These are phyloP conservation scores for Penicillium sp. DNA, from an alignment of 2,329 filamentous ascomycete species.

Conservation along the genomic window DNA sequence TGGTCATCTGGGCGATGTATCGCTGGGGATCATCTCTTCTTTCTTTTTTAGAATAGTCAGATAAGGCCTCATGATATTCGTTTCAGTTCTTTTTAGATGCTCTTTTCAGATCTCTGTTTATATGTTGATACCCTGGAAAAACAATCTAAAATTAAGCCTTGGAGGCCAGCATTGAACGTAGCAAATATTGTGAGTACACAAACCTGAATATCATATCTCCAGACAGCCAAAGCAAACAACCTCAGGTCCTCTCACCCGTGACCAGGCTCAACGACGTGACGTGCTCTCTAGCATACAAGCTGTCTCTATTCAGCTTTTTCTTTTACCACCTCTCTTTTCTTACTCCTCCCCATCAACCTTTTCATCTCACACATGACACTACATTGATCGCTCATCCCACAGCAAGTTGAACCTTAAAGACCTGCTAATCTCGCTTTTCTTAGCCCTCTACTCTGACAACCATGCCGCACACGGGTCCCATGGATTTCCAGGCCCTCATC, in stretches of 20 bases:
- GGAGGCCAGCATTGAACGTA: background rate
- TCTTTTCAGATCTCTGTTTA: too few relatives aligned
- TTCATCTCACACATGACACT: background rate
- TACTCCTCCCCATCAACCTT: background rate
- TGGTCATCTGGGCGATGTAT: too few relatives aligned
- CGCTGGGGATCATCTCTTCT: too few relatives aligned
- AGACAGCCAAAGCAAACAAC: background rate
- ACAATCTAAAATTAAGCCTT: background rate
- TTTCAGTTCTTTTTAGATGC: too few relatives aligned
- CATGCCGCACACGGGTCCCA: conserved; percentile 26
- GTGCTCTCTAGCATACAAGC: background rate
- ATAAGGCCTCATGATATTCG: too few relatives aligned
- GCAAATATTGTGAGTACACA: background rate
- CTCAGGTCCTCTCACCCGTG: background rate
- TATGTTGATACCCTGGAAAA: too few relatives aligned
- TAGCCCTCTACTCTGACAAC: background rate
- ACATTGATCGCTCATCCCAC: background rate
- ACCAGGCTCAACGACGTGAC: background rate
- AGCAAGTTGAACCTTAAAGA: background rate
- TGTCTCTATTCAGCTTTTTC: background rate
- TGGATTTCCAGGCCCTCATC: conserved; percentile 49
- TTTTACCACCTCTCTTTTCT: background rate
- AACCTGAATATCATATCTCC: background rate
- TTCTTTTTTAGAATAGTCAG: too few relatives aligned
- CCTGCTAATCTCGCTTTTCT: too few relatives aligned